These are phyloP conservation scores for Aspergillus awamori DNA, from an alignment of 2,329 filamentous ascomycete genomes.

Conservation along the genomic window DNA sequence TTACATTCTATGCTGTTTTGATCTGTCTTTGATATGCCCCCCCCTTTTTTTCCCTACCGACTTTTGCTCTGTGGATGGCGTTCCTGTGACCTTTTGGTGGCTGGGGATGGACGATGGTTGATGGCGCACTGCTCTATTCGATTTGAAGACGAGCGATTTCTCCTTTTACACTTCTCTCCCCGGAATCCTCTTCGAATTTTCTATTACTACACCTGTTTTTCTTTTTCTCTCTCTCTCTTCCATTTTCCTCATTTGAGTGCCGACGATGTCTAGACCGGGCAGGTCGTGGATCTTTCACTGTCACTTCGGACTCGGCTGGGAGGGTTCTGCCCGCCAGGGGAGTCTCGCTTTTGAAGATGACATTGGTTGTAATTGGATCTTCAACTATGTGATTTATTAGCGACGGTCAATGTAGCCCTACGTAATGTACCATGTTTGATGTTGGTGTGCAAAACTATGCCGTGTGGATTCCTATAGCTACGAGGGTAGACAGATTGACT, in stretches of 20 bases:
- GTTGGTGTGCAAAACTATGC: neutral
- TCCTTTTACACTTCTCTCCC: constrained; percentile 12
- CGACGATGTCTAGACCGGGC: constrained; percentile 5
- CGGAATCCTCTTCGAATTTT: constrained; percentile 8
- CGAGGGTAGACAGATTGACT: neutral
- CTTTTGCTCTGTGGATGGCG: constrained; percentile 25
- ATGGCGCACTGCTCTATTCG: constrained; percentile 28
- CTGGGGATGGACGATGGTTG: constrained; percentile 27
- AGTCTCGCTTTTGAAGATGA: constrained; percentile 7
- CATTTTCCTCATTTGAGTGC: neutral
- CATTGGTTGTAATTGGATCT: constrained; percentile 17
- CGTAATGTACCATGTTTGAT: constrained; percentile 11
- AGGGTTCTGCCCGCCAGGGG: neutral
- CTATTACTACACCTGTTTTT: constrained; percentile 6
- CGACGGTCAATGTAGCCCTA: constrained; percentile 8
- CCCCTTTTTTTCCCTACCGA: neutral
- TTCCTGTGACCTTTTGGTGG: constrained; percentile 25
- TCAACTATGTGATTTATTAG: constrained; percentile 9
- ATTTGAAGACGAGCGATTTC: constrained; percentile 21
- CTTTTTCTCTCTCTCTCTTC: neutral
- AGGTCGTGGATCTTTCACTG: neutral
- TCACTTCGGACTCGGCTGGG: neutral
- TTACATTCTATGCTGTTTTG: constrained; percentile 16
- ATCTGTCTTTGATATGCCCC: constrained; percentile 23
- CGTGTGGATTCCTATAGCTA: too few species aligned